phyloP scores from a whole-genome alignment of 306 rosid species.

The Aeschynomene evenia region DNA sequence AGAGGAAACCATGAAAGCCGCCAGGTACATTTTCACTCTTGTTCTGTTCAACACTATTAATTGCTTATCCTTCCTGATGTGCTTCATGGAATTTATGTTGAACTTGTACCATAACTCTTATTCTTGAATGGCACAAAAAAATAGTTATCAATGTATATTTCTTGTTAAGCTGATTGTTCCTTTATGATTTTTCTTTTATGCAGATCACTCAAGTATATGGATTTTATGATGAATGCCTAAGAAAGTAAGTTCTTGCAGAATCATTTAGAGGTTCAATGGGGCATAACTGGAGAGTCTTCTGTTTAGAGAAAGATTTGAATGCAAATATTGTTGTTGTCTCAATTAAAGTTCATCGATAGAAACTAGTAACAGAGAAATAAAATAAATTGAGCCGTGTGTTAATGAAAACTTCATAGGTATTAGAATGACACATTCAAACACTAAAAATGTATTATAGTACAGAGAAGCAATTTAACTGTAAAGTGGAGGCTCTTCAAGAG shows the following conservation, averaged over 20 bases:
- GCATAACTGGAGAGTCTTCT: constrained; percentile 8
- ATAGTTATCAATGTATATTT: neutral
- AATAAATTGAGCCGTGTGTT: no score
- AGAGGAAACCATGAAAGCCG: constrained; percentile 99
- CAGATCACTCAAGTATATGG: constrained; percentile 98
- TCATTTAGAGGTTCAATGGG: constrained; percentile 21
- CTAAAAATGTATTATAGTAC: no score
- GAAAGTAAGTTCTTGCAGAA: constrained; percentile 74
- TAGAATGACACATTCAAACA: no score
- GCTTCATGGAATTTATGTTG: constrained; percentile 24
- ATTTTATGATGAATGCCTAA: constrained; percentile 90
- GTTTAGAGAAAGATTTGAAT: constrained; percentile 12
- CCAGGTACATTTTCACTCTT: constrained; percentile 59
- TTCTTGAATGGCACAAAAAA: neutral
- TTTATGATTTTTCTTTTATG: constrained; percentile 15
- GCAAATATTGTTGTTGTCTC: constrained; percentile 8
- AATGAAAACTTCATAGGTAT: no score
- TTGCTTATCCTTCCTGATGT: constrained; percentile 19
- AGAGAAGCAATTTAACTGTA: no score
- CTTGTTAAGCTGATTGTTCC: constrained; percentile 35
- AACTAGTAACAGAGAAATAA: no score
- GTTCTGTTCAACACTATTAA: neutral
- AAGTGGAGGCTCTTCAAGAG: no score
- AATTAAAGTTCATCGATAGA: neutral
- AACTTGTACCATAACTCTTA: neutral